These are phyloP conservation scores for Graphiopsis chlorocephala DNA, from an alignment of 2,329 filamentous ascomycete species.

Conservation along the genomic window DNA sequence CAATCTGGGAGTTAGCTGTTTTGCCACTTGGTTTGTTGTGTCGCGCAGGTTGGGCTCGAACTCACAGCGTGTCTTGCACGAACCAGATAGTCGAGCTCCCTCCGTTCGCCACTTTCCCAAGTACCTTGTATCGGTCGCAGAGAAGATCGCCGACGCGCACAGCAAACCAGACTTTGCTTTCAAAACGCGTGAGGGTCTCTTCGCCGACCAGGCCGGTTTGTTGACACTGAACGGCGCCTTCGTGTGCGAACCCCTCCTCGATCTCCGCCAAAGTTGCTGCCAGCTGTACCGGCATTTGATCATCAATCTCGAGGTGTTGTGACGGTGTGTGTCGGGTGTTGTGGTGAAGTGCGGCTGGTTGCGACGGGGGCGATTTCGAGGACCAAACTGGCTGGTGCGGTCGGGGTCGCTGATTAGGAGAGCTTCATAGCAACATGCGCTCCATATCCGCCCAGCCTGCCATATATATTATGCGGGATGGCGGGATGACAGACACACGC, in stretches of 20 bases:
- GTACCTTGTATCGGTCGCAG: slow-evolving; percentile 7
- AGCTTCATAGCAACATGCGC: not conserved
- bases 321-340: not conserved
- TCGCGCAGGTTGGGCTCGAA: not conserved
- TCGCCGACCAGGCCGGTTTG: slow-evolving; percentile 9
- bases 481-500: not conserved
- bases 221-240: not conserved
- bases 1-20: not conserved
- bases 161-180: slow-evolving; percentile 11
- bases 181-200: slow-evolving; percentile 11
- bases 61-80: slow-evolving; percentile 4
- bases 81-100: slow-evolving; percentile 13
- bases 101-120: slow-evolving; percentile 13
- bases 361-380: not conserved
- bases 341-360: not conserved
- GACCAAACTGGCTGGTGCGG: not conserved
- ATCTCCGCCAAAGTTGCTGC: slow-evolving; percentile 14
- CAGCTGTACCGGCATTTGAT: slow-evolving; percentile 9
- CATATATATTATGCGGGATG: not conserved
- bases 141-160: slow-evolving; percentile 8
- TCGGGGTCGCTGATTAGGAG: slow-evolving; percentile 7
- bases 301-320: not conserved
- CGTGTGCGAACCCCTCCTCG: slow-evolving; percentile 10
- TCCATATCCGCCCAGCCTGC: not conserved
- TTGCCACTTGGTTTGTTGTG: not conserved